Conservation (phyloP, 352 stramenopile species). For the Pythium dissotocum region DNA sequence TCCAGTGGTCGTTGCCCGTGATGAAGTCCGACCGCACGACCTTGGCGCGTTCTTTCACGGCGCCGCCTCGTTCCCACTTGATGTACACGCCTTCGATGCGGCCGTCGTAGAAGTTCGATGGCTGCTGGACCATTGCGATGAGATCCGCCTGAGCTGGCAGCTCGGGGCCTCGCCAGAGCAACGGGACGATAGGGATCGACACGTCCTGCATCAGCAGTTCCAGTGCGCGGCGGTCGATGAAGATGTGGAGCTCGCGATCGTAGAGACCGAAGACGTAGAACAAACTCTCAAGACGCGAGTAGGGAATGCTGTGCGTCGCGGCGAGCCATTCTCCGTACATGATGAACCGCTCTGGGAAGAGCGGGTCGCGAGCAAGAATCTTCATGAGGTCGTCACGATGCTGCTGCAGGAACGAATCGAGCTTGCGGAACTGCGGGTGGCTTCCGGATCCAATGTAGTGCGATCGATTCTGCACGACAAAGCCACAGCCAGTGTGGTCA, state of each 20-base stretch:
- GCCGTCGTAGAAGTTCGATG: conserved; percentile 49
- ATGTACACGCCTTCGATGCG: conserved; percentile 55
- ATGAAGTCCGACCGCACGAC: conserved; percentile 71
- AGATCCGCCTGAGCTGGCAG: conserved; percentile 37
- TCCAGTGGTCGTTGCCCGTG: conserved; percentile 66
- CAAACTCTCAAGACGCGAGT: conserved; percentile 53
- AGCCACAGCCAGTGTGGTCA: conserved; percentile 35
- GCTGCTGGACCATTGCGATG: conserved; percentile 37
- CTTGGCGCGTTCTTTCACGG: conserved; percentile 55
- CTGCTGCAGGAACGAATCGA: conserved; percentile 57
- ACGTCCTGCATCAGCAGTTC: conserved; percentile 24
- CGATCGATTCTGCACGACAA: conserved; percentile 79
- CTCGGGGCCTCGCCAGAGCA: conserved; percentile 38
- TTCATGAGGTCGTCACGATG: conserved; percentile 43
- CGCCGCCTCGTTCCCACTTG: conserved; percentile 50
- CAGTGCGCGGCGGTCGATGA: conserved; percentile 19
- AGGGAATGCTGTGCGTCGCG: conserved; percentile 81
- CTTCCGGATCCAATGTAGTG: conserved; percentile 62
- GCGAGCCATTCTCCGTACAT: conserved; percentile 85
- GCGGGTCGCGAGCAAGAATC: conserved; percentile 44
- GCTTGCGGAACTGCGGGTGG: conserved; percentile 63
- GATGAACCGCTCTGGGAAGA: conserved; percentile 70
- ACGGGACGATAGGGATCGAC: conserved; percentile 43
- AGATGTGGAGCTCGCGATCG: conserved; percentile 43
- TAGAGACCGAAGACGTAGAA: conserved; percentile 87